Evolutionary conservation across 1,139 yeast genomes (phyloP).

Genomic region (Eremothecium cymbalariae): DNA sequence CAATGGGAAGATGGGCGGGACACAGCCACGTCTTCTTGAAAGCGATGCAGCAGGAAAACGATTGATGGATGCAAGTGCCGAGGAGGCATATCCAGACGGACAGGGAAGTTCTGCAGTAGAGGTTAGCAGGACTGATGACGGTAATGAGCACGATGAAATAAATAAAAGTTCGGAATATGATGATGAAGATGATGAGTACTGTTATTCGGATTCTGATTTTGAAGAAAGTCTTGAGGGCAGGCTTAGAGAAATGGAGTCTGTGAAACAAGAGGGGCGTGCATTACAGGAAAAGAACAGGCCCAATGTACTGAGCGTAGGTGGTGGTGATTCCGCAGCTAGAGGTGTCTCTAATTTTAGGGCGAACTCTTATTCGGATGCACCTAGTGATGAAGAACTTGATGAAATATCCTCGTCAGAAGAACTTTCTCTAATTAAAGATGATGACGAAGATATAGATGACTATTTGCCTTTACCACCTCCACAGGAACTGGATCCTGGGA

Average conservation of each 20-base stretch:
- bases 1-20: no score
- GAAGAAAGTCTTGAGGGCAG: conserved; percentile 30
- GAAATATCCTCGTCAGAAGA: conserved; percentile 5
- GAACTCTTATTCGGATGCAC: background rate
- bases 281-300: background rate
- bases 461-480: conserved; percentile 66
- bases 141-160: background rate
- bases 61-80: no score
- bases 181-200: conserved; percentile 18
- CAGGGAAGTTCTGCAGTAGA: background rate
- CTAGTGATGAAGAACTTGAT: background rate
- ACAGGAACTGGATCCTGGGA: conserved; percentile 72
- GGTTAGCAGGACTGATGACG: background rate
- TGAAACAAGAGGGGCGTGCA: conserved; percentile 1
- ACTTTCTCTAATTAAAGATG: conserved; percentile 12
- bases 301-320: background rate
- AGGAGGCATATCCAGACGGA: background rate
- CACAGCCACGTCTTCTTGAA: no score
- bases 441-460: conserved; percentile 29
- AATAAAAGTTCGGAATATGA: conserved; percentile 5
- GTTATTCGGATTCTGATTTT: conserved; percentile 32
- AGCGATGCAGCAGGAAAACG: no score
- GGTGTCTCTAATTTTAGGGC: conserved; percentile 1
- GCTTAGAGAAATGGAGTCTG: conserved; percentile 17
- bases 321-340: background rate